A percentile compares a stretch with the other conserved stretches of the same genome.
Conservation (phyloP, 306 rosid species). For the Vigna nakashimae region DNA sequence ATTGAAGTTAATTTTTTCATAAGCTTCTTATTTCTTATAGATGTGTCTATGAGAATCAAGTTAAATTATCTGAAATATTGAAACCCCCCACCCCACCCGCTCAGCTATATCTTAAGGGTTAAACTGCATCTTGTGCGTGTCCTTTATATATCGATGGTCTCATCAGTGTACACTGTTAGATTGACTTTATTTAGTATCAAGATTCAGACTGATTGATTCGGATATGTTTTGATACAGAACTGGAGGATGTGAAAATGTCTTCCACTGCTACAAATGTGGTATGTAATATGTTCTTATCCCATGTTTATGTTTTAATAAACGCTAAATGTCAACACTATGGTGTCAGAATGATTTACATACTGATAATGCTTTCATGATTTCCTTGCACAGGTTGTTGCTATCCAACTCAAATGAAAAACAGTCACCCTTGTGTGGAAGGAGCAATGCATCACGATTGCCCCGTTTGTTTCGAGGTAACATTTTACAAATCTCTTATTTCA, state of each 20-base stretch:
- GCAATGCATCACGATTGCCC: slow-evolving; percentile 98
- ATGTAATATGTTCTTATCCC: slow-evolving; percentile 25
- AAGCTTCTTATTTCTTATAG: too few species aligned
- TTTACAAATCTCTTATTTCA: neutral
- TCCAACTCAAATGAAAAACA: slow-evolving; percentile 62
- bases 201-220: slow-evolving; percentile 30
- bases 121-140: slow-evolving; percentile 9
- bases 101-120: neutral
- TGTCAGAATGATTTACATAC: neutral
- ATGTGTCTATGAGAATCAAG: neutral
- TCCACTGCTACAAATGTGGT: slow-evolving; percentile 93
- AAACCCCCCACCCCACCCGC: neutral
- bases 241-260: slow-evolving; percentile 81
- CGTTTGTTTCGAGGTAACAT: slow-evolving; percentile 87
- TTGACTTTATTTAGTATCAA: neutral
- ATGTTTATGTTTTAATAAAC: neutral
- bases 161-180: neutral
- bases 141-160: neutral
- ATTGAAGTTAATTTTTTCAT: too few species aligned
- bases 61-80: neutral
- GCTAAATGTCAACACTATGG: neutral
- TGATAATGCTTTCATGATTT: neutral
- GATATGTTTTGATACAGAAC: slow-evolving; percentile 55
- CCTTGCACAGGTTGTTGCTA: slow-evolving; percentile 76
- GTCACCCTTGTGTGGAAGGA: slow-evolving; percentile 92